Percentiles rank a stretch among this genome's conserved stretches.
These are phyloP conservation scores for Seiridium cupressi DNA, from an alignment of 2,329 filamentous ascomycete genomes.

Conservation along the genomic window DNA sequence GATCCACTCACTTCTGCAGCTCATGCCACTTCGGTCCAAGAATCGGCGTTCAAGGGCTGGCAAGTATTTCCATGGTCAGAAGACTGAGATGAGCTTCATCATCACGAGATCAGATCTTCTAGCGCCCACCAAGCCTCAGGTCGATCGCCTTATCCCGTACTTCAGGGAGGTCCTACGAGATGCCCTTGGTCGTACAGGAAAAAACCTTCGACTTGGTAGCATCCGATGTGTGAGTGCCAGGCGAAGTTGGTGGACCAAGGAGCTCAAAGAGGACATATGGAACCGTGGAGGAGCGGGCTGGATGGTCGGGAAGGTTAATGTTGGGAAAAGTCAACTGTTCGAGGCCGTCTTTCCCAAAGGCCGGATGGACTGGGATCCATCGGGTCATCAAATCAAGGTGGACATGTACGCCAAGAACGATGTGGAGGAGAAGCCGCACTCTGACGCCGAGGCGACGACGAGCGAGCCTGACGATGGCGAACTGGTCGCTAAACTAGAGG, in stretches of 20 bases:
- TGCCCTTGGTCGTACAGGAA: slow-evolving; percentile 66
- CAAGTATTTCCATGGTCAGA: slow-evolving; percentile 65
- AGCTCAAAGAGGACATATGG: slow-evolving; percentile 84
- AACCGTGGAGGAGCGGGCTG: slow-evolving; percentile 81
- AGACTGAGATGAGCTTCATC: slow-evolving; percentile 82
- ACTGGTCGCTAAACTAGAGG: slow-evolving; percentile 22
- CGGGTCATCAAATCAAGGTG: slow-evolving; percentile 35
- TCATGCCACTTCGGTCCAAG: slow-evolving; percentile 72
- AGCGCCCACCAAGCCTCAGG: slow-evolving; percentile 78
- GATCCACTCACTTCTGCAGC: slow-evolving; percentile 66
- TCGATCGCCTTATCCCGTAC: slow-evolving; percentile 85
- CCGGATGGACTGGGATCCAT: slow-evolving; percentile 41
- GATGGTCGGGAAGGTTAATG: slow-evolving; percentile 98
- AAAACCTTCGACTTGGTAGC: slow-evolving; percentile 80
- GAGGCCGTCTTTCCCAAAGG: slow-evolving; percentile 83
- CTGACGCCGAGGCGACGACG: slow-evolving; percentile 3
- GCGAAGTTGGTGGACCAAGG: slow-evolving; percentile 85
- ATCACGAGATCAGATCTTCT: slow-evolving; percentile 87
- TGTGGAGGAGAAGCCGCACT: neutral
- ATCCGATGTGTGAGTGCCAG: slow-evolving; percentile 83
- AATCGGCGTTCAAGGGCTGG: slow-evolving; percentile 73
- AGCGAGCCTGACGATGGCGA: slow-evolving; percentile 15
- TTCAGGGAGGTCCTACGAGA: slow-evolving; percentile 74
- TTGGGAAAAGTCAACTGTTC: slow-evolving; percentile 92
- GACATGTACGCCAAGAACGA: slow-evolving; percentile 23